Percentiles rank a stretch among this genome's conserved stretches.
Evolutionary conservation across 176 grass and related monocot genomes (phyloP).

Genomic region (Hordeum vulgare): DNA sequence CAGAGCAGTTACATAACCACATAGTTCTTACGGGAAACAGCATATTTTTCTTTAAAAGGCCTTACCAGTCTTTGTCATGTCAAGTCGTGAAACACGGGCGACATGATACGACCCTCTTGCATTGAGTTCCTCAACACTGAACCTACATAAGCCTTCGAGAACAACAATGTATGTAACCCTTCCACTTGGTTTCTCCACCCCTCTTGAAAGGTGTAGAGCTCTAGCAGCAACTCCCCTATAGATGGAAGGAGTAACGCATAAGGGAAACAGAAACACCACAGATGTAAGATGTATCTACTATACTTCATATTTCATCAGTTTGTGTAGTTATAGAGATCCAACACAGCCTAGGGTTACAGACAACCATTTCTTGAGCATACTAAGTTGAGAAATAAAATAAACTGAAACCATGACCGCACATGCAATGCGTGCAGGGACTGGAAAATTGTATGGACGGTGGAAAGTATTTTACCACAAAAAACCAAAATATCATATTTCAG

Average conservation of each 20-base stretch:
- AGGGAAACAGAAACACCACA: neutral
- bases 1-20: neutral
- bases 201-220: slow-evolving; percentile 97
- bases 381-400: neutral
- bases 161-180: slow-evolving; percentile 95
- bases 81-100: slow-evolving; percentile 79
- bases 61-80: slow-evolving; percentile 91
- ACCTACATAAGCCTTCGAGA: slow-evolving; percentile 95
- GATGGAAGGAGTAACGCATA: neutral
- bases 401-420: neutral
- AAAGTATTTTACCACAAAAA: neutral
- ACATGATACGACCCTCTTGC: slow-evolving; percentile 88
- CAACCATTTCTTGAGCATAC: neutral
- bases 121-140: slow-evolving; percentile 87
- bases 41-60: slow-evolving; percentile 4
- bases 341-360: neutral
- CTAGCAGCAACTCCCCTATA: slow-evolving; percentile 96
- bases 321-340: neutral
- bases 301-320: neutral
- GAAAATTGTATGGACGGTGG: neutral
- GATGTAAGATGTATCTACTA: neutral
- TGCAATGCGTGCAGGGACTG: neutral
- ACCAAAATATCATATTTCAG: neutral
- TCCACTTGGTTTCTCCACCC: slow-evolving; percentile 97
- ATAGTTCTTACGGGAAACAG: neutral